These are phyloP conservation scores for Globisporangium echinulatum DNA, from an alignment of 352 stramenopile species.

Conservation along the genomic window DNA sequence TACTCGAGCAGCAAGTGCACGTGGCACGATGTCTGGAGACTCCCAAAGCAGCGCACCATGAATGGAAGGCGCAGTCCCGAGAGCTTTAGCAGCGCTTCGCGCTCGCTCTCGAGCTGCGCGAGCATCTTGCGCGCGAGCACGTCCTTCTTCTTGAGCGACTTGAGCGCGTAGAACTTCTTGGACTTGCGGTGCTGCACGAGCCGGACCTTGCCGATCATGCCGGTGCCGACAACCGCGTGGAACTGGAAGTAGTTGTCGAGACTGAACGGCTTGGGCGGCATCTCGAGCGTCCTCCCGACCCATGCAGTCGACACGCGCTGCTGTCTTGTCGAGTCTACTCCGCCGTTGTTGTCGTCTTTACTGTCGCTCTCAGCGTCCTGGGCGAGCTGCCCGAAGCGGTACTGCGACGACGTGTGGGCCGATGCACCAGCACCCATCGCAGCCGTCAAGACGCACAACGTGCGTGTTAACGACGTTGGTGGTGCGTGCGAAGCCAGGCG, in stretches of 20 bases:
- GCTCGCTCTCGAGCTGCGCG: conserved; percentile 46
- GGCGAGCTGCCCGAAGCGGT: conserved; percentile 16
- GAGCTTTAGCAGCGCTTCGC: conserved; percentile 35
- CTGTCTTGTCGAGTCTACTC: neutral
- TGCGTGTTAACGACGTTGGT: neutral
- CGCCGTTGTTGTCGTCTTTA: neutral
- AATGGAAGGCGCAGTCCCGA: conserved; percentile 39
- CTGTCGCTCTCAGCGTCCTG: neutral
- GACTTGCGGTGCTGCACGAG: conserved; percentile 55
- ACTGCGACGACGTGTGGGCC: conserved; percentile 1
- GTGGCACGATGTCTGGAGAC: conserved; percentile 45
- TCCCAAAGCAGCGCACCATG: conserved; percentile 51
- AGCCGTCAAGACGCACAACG: neutral
- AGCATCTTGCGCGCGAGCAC: conserved; percentile 53
- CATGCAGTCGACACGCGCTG: conserved; percentile 13
- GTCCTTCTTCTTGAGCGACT: conserved; percentile 69
- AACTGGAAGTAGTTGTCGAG: conserved; percentile 54
- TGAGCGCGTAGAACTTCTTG: conserved; percentile 60
- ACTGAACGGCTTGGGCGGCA: conserved; percentile 48
- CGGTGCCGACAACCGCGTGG: conserved; percentile 53
- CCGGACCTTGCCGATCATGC: conserved; percentile 66
- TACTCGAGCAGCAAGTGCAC: conserved; percentile 73
- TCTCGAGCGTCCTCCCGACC: conserved; percentile 44
- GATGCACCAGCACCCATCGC: conserved; percentile 9
- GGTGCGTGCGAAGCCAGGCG: neutral